Conservation (phyloP, 148 eudicot genomes). For the Persicaria maculosa region DNA sequence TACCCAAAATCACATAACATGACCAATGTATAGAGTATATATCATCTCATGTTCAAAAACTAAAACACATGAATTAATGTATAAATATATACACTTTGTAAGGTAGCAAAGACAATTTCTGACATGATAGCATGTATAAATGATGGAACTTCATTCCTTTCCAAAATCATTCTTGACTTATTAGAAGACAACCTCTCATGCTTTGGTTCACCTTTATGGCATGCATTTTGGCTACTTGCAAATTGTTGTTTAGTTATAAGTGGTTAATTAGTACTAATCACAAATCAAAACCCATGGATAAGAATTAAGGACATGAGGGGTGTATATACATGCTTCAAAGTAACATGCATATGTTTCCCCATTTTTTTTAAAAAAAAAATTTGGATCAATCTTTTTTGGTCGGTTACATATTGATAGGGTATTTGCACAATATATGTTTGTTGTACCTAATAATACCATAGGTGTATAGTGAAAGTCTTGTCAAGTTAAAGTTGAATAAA, state of each 20-base stretch:
- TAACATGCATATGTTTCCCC: slow-evolving; percentile 5
- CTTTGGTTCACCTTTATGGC: slow-evolving; percentile 10
- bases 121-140: slow-evolving; percentile 23
- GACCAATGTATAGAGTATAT: background rate
- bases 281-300: slow-evolving; percentile 1
- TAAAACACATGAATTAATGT: too few species aligned
- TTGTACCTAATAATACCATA: background rate
- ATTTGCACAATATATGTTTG: background rate
- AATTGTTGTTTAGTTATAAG: slow-evolving; percentile 12
- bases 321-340: background rate
- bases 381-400: background rate
- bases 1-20: background rate
- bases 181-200: slow-evolving; percentile 12
- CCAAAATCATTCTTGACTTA: slow-evolving; percentile 6
- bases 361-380: background rate
- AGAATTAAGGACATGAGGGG: background rate
- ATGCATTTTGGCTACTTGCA: slow-evolving; percentile 10
- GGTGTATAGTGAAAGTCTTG: too few species aligned
- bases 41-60: too few species aligned
- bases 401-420: slow-evolving; percentile 6
- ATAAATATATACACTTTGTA: background rate
- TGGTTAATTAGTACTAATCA: slow-evolving; percentile 11
- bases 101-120: slow-evolving; percentile 24
- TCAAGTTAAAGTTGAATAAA: too few species aligned
- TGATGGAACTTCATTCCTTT: slow-evolving; percentile 13